Conservation (phyloP, 2,329 filamentous ascomycete genomes). For the Sclerotinia sclerotiorum region DNA sequence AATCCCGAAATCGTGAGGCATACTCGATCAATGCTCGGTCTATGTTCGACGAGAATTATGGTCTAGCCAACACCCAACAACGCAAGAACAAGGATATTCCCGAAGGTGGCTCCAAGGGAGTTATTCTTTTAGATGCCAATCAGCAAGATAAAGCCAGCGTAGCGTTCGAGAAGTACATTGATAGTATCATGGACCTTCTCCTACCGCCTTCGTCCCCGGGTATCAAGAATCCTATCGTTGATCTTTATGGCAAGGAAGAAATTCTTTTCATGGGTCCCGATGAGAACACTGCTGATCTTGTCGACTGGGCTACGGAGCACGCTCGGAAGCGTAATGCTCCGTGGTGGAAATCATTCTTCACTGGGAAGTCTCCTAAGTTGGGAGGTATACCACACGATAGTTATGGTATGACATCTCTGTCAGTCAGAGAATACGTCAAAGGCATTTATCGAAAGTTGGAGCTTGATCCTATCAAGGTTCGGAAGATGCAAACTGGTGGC, state of each 20-base stretch:
- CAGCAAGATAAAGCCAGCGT: constrained; percentile 91
- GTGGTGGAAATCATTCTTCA: constrained; percentile 99
- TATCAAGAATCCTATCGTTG: constrained; percentile 98
- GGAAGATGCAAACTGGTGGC: constrained; percentile 96
- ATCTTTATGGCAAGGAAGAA: constrained; percentile 90
- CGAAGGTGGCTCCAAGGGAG: constrained; percentile 96
- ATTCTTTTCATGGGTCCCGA: constrained; percentile 99
- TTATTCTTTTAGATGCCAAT: constrained; percentile 88
- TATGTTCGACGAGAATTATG: constrained; percentile 98
- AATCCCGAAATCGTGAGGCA: constrained; percentile 92
- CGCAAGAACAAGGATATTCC: constrained; percentile 99
- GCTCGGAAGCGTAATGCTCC: constrained; percentile 82
- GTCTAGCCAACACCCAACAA: constrained; percentile 95
- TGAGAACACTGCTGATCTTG: constrained; percentile 96
- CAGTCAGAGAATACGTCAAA: constrained; percentile 91
- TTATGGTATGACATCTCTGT: constrained; percentile 97
- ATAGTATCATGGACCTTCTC: constrained; percentile 94
- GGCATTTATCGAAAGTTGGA: constrained; percentile 96
- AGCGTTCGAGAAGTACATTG: constrained; percentile 99
- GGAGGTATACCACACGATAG: constrained; percentile 94
- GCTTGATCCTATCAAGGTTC: constrained; percentile 79
- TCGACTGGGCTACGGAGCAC: constrained; percentile 98
- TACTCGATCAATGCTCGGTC: constrained; percentile 96
- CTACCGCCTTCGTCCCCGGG: constrained; percentile 86
- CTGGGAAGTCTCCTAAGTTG: constrained; percentile 92